phyloP scores from a whole-genome alignment of 2,329 filamentous ascomycete species.

The Colletotrichum spinosum region DNA sequence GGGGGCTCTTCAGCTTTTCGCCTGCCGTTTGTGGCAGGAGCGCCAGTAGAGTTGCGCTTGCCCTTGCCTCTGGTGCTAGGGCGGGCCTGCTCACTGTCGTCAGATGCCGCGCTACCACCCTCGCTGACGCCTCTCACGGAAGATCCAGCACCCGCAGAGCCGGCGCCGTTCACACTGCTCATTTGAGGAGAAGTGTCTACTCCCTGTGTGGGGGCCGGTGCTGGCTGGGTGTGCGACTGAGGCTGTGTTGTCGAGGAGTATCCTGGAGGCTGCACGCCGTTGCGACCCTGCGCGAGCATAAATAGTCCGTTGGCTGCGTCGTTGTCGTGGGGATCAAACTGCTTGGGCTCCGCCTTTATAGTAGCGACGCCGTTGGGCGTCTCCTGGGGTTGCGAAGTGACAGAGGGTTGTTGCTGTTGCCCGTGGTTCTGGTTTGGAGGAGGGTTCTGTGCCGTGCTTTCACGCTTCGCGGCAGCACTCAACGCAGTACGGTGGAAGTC shows the following conservation, averaged over 20 bases:
- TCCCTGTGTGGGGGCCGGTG: conserved; percentile 48
- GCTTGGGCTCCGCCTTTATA: conserved; percentile 62
- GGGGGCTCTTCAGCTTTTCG: conserved; percentile 80
- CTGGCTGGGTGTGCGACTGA: conserved; percentile 62
- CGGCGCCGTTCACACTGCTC: conserved; percentile 58
- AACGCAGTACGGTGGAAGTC: conserved; percentile 96
- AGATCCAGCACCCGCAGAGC: conserved; percentile 48
- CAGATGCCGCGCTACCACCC: conserved; percentile 76
- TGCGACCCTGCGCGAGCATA: conserved; percentile 84
- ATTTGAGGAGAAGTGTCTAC: conserved; percentile 64
- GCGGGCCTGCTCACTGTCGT: conserved; percentile 77
- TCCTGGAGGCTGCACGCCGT: conserved; percentile 64
- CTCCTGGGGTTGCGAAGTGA: conserved; percentile 42
- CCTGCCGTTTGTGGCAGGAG: conserved; percentile 69
- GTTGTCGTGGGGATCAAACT: conserved; percentile 89
- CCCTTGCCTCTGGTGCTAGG: conserved; percentile 74
- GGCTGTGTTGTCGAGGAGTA: conserved; percentile 60
- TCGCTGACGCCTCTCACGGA: conserved; percentile 72
- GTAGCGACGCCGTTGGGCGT: conserved; percentile 52
- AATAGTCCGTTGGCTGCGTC: conserved; percentile 96
- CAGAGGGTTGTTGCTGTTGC: conserved; percentile 41
- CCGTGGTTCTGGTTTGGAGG: conserved; percentile 49
- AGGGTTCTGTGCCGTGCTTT: conserved; percentile 52
- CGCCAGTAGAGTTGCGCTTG: conserved; percentile 70
- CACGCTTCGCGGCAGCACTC: conserved; percentile 76